Percentiles rank a stretch among this genome's conserved stretches.
Conservation (phyloP, 345 rosid species). For the Populus davidiana region DNA sequence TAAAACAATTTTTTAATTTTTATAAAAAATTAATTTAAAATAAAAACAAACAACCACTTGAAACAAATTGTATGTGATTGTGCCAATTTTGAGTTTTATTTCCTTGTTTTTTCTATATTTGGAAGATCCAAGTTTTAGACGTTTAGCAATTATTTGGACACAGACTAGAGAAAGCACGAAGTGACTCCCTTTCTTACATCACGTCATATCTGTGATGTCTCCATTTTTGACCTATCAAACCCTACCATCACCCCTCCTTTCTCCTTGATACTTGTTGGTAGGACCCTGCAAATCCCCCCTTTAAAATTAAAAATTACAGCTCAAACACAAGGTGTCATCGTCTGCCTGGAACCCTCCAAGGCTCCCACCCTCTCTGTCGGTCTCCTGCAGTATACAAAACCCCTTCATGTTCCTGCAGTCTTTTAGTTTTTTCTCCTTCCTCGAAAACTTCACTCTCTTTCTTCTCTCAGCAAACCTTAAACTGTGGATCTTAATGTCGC, state of each 20-base stretch:
- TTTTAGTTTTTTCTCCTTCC: conserved; percentile 5
- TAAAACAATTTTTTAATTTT: too few relatives aligned
- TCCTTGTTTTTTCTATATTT: too few relatives aligned
- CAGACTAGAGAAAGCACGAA: too few relatives aligned
- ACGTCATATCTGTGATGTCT: not conserved
- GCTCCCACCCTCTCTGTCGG: too few relatives aligned
- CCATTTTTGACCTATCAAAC: not conserved
- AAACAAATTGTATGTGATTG: too few relatives aligned
- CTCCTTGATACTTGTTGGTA: not conserved
- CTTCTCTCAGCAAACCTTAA: not conserved
- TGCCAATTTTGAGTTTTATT: too few relatives aligned
- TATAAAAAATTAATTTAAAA: too few relatives aligned
- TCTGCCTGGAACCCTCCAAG: not conserved
- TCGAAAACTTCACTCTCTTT: not conserved
- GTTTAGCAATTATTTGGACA: too few relatives aligned
- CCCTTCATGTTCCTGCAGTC: not conserved
- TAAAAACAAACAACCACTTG: too few relatives aligned
- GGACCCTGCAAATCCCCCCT: not conserved
- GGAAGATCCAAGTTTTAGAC: too few relatives aligned
- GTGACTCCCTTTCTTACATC: too few relatives aligned
- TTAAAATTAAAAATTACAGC: not conserved
- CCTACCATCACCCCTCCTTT: not conserved
- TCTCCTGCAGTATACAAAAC: not conserved
- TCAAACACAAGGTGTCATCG: not conserved
- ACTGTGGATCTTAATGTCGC: not conserved